These are phyloP conservation scores for Mycena galopus DNA, from an alignment of 768 basidiomycete genomes.

Conservation along the genomic window DNA sequence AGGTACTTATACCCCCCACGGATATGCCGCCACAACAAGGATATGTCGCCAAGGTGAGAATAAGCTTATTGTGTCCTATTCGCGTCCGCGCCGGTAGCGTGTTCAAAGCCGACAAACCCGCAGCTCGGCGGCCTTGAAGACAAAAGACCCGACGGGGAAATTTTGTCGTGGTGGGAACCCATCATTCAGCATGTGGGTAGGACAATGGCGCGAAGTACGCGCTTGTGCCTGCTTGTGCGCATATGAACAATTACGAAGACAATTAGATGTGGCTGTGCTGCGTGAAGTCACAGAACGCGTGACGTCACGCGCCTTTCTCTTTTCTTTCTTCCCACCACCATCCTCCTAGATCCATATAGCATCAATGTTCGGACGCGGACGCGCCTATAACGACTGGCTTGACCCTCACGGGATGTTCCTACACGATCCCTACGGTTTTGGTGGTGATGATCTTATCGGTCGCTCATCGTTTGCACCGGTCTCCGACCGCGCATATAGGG, in stretches of 20 bases:
- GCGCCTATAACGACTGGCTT: conserved; percentile 27
- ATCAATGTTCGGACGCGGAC: conserved; percentile 21
- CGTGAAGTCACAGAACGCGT: conserved; percentile 2
- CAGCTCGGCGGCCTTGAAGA: conserved; percentile 9
- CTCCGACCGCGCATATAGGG: conserved; percentile 15
- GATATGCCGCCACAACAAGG: not conserved
- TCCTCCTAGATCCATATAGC: not conserved
- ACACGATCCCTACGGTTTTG: conserved; percentile 13
- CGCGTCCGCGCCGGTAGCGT: not conserved
- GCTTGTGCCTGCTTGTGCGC: not conserved
- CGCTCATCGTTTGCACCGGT: conserved; percentile 25
- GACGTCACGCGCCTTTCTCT: not conserved
- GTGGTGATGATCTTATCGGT: conserved; percentile 6
- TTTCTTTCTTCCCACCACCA: not conserved
- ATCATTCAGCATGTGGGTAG: not conserved
- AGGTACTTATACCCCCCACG: conserved; percentile 10
- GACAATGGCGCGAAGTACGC: not conserved
- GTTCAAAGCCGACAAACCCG: not conserved
- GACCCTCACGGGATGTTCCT: conserved; percentile 15
- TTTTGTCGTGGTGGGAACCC: not conserved
- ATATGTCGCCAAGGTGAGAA: too few relatives aligned
- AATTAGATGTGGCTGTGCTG: conserved; percentile 4
- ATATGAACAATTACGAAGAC: not conserved
- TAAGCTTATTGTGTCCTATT: conserved; percentile 17
- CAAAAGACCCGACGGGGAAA: conserved; percentile 18